phyloP scores from a whole-genome alignment of 2,329 filamentous ascomycete species.

The Paecilomyces sp. region DNA sequence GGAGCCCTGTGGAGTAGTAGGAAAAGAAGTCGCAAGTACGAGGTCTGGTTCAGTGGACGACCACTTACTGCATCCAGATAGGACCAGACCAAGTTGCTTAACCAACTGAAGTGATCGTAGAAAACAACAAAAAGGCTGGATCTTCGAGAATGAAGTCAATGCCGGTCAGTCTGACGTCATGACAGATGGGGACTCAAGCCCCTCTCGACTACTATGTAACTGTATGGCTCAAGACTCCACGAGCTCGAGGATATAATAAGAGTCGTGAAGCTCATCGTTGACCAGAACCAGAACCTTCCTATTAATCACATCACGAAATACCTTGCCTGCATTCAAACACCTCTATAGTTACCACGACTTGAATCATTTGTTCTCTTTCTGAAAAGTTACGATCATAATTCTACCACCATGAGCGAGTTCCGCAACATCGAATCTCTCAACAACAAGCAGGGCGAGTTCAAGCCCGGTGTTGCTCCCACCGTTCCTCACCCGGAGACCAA shows the following conservation, averaged over 20 bases:
- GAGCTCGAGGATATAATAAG: background rate
- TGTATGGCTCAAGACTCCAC: background rate
- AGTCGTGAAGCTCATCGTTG: background rate
- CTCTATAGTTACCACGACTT: background rate
- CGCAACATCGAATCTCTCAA: constrained; percentile 47
- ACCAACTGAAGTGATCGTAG: no score
- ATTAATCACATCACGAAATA: no score
- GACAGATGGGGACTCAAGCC: background rate
- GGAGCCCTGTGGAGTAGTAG: background rate
- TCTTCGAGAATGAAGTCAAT: constrained; percentile 6
- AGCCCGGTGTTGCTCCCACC: constrained; percentile 32
- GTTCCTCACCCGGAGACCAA: constrained; percentile 13
- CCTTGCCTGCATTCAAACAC: no score
- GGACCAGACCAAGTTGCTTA: background rate
- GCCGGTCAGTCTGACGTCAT: constrained; percentile 16
- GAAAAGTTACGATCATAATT: background rate
- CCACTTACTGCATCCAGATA: background rate
- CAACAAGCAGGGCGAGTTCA: constrained; percentile 51
- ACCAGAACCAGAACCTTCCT: background rate
- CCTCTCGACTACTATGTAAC: background rate
- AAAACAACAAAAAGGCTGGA: background rate
- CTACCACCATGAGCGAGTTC: constrained; percentile 15
- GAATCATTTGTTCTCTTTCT: background rate
- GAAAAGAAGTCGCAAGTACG: background rate
- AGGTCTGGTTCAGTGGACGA: background rate